Conservation (phyloP, 2,329 filamentous ascomycete species). For the Arachnomyces sp. region DNA sequence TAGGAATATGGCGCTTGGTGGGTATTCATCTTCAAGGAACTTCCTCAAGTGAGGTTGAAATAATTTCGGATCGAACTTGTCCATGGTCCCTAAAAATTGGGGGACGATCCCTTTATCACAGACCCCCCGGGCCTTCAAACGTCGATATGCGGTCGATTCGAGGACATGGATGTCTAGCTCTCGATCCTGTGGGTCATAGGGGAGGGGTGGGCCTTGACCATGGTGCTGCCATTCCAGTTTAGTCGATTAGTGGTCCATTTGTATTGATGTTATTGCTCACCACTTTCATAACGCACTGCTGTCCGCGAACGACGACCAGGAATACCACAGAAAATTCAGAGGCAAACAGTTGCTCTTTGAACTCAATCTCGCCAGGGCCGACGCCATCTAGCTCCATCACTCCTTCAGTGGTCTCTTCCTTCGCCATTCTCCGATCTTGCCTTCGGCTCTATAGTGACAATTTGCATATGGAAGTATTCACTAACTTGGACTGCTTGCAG, state of each 20-base stretch:
- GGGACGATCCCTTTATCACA: slow-evolving; percentile 9
- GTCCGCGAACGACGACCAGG: slow-evolving; percentile 7
- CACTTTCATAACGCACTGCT: slow-evolving; percentile 17
- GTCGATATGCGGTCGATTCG: slow-evolving; percentile 8
- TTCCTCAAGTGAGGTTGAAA: slow-evolving; percentile 7
- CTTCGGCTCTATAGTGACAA: too few relatives aligned
- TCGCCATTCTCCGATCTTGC: too few relatives aligned
- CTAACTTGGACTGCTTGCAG: too few relatives aligned
- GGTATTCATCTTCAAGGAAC: slow-evolving; percentile 12
- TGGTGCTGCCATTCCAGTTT: slow-evolving; percentile 10
- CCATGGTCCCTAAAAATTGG: slow-evolving; percentile 7
- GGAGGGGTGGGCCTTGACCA: slow-evolving; percentile 6
- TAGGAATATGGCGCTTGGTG: slow-evolving; percentile 12
- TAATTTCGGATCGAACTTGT: slow-evolving; percentile 7
- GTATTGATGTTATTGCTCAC: slow-evolving; percentile 12
- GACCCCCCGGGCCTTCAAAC: slow-evolving; percentile 4
- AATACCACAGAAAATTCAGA: slow-evolving; percentile 12
- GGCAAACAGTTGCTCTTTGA: slow-evolving; percentile 8
- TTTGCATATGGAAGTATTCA: too few relatives aligned
- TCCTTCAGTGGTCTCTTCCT: too few relatives aligned
- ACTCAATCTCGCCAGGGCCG: slow-evolving; percentile 14
- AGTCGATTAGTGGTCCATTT: too few relatives aligned
- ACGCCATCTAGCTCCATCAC: too few relatives aligned
- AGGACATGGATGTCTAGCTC: slow-evolving; percentile 6
- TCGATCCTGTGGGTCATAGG: slow-evolving; percentile 7